Evolutionary conservation across 768 basidiomycete genomes (phyloP).

Genomic region (Rhizopogon vinicolor): DNA sequence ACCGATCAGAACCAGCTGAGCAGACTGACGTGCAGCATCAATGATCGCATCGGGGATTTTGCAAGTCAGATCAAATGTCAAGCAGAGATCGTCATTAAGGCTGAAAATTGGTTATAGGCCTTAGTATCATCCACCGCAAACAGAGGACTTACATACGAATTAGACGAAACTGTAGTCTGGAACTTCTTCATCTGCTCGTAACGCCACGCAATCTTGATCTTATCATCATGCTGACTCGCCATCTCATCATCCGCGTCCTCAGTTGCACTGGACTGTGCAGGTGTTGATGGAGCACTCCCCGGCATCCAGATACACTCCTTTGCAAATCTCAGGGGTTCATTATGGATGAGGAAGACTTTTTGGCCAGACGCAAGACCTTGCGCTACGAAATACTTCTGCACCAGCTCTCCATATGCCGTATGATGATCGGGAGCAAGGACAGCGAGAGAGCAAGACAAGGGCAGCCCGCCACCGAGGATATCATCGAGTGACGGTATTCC

Average conservation of each 20-base stretch:
- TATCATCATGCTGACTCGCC: conserved; percentile 40
- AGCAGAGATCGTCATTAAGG: conserved; percentile 58
- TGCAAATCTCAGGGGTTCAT: conserved; percentile 52
- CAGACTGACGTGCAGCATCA: conserved; percentile 36
- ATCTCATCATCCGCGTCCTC: conserved; percentile 34
- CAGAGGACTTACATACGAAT: conserved; percentile 40
- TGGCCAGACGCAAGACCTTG: conserved; percentile 81
- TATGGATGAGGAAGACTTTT: conserved; percentile 59
- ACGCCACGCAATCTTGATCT: conserved; percentile 96
- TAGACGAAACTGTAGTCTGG: conserved; percentile 69
- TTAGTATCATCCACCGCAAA: not conserved
- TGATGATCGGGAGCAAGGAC: conserved; percentile 83
- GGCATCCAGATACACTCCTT: conserved; percentile 82
- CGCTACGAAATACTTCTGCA: conserved; percentile 85
- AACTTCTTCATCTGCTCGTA: conserved; percentile 94
- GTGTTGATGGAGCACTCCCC: conserved; percentile 6
- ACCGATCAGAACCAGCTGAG: conserved; percentile 32
- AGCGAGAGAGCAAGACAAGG: conserved; percentile 70
- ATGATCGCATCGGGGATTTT: conserved; percentile 51
- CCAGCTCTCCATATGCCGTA: conserved; percentile 78
- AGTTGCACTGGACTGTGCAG: conserved; percentile 10
- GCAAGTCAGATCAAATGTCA: conserved; percentile 67
- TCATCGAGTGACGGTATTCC: conserved; percentile 95
- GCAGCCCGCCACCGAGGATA: conserved; percentile 87
- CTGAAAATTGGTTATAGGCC: conserved; percentile 26